Evolutionary conservation across 768 basidiomycete genomes (phyloP).

Genomic region (Termitomyces sp.): DNA sequence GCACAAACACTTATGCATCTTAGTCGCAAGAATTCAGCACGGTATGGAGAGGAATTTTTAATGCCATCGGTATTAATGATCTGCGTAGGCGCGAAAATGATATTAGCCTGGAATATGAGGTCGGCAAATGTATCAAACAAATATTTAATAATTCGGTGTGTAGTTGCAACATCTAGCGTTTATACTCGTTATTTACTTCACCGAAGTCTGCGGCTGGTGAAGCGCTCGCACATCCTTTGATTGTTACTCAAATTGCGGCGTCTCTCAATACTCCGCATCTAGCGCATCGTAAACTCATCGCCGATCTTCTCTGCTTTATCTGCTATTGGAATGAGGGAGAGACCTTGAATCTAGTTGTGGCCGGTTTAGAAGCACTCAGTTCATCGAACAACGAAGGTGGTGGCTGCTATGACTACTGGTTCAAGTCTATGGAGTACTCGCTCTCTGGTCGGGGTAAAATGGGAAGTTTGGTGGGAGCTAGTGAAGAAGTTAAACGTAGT

Average conservation of each 20-base stretch:
- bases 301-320: slow-evolving; percentile 76
- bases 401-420: slow-evolving; percentile 83
- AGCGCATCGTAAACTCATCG: slow-evolving; percentile 68
- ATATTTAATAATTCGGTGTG: slow-evolving; percentile 66
- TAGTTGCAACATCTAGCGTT: neutral
- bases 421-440: slow-evolving; percentile 70
- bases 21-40: slow-evolving; percentile 59
- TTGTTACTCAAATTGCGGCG: slow-evolving; percentile 76
- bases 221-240: slow-evolving; percentile 64
- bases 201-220: slow-evolving; percentile 62
- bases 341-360: slow-evolving; percentile 62
- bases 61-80: neutral
- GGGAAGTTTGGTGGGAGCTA: slow-evolving; percentile 94
- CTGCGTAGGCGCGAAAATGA: slow-evolving; percentile 55
- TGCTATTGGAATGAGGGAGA: slow-evolving; percentile 61
- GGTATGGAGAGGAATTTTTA: slow-evolving; percentile 35
- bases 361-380: slow-evolving; percentile 73
- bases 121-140: slow-evolving; percentile 80
- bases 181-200: slow-evolving; percentile 6
- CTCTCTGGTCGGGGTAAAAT: slow-evolving; percentile 86
- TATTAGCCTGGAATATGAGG: slow-evolving; percentile 74
- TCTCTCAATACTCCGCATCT: slow-evolving; percentile 81
- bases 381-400: slow-evolving; percentile 54
- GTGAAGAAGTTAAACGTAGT: slow-evolving; percentile 76
- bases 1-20: slow-evolving; percentile 74